Evolutionary conservation across 495 filamentous ascomycete genomes (phyloP).

Genomic region (Aspergillus panamensis): DNA sequence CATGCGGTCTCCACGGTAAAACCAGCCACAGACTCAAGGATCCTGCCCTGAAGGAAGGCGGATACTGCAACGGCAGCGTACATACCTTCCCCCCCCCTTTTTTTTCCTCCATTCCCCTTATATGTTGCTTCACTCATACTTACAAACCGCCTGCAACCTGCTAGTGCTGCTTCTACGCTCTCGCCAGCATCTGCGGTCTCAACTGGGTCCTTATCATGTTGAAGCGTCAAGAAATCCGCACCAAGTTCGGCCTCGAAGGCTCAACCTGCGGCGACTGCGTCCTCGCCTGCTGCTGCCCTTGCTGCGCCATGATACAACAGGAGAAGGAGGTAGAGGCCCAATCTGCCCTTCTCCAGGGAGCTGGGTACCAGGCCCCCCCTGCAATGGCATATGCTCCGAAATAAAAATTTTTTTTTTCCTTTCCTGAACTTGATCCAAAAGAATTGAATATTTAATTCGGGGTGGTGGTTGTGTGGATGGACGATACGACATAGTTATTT

Average conservation of each 20-base stretch:
- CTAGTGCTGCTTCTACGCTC: conserved; percentile 24
- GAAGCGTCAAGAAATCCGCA: conserved; percentile 52
- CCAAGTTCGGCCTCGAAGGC: conserved; percentile 53
- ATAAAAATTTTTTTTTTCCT: too few relatives aligned
- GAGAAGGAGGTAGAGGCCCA: conserved; percentile 48
- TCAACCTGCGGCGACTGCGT: conserved; percentile 49
- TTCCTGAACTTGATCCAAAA: too few relatives aligned
- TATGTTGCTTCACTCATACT: background rate
- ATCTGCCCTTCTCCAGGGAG: conserved; percentile 6
- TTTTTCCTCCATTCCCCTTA: background rate
- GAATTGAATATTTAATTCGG: too few relatives aligned
- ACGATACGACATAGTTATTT: background rate
- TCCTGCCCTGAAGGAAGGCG: conserved; percentile 41
- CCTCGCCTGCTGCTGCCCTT: conserved; percentile 45
- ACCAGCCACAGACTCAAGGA: conserved; percentile 46
- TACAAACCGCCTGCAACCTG: too few relatives aligned
- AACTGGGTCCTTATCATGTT: conserved; percentile 46
- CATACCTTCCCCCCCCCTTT: conserved; percentile 10
- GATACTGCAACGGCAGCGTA: conserved; percentile 48
- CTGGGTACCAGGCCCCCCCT: conserved; percentile 22
- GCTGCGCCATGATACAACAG: conserved; percentile 53
- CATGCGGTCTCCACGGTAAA: conserved; percentile 54
- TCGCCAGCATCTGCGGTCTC: conserved; percentile 33
- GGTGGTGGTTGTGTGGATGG: too few relatives aligned
- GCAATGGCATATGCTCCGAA: conserved; percentile 18